These are phyloP conservation scores for Gillenia trifoliata DNA, from an alignment of 306 rosid genomes.

Conservation along the genomic window DNA sequence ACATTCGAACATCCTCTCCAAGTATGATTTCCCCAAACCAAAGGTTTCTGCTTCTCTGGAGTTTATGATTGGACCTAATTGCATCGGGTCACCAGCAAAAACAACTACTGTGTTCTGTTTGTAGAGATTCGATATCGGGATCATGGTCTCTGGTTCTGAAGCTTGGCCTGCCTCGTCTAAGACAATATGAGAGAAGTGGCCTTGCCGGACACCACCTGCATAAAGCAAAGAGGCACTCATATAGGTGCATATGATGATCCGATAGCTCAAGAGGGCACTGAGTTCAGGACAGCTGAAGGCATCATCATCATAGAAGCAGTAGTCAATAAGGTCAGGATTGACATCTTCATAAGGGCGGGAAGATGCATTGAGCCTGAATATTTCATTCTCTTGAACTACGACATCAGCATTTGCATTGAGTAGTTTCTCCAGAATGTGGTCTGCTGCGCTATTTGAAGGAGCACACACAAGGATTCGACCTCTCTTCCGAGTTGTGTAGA, in stretches of 20 bases:
- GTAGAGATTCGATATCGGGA: constrained; percentile 69
- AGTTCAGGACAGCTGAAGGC: constrained; percentile 68
- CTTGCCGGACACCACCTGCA: constrained; percentile 60
- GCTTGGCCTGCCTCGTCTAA: constrained; percentile 99
- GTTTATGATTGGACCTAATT: constrained; percentile 87
- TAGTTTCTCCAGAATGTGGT: constrained; percentile 66
- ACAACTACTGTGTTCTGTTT: constrained; percentile 62
- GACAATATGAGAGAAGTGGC: constrained; percentile 89
- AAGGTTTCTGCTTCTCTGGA: constrained; percentile 55
- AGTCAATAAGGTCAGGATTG: constrained; percentile 53
- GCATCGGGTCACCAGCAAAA: constrained; percentile 96
- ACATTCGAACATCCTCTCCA: constrained; percentile 64
- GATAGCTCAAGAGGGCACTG: constrained; percentile 41
- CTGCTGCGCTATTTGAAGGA: constrained; percentile 91
- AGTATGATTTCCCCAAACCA: constrained; percentile 67
- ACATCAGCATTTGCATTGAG: constrained; percentile 35
- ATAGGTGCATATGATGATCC: constrained; percentile 77
- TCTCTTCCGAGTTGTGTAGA: constrained; percentile 37
- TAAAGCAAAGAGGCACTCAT: constrained; percentile 63
- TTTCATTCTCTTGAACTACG: constrained; percentile 37
- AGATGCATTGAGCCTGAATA: constrained; percentile 81
- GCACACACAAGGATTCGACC: constrained; percentile 77
- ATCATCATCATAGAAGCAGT: constrained; percentile 58
- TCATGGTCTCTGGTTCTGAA: constrained; percentile 89
- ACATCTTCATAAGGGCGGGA: constrained; percentile 62